These are phyloP conservation scores for Chlamydomonas urium DNA, from an alignment of 139 green algal species.

Conservation along the genomic window DNA sequence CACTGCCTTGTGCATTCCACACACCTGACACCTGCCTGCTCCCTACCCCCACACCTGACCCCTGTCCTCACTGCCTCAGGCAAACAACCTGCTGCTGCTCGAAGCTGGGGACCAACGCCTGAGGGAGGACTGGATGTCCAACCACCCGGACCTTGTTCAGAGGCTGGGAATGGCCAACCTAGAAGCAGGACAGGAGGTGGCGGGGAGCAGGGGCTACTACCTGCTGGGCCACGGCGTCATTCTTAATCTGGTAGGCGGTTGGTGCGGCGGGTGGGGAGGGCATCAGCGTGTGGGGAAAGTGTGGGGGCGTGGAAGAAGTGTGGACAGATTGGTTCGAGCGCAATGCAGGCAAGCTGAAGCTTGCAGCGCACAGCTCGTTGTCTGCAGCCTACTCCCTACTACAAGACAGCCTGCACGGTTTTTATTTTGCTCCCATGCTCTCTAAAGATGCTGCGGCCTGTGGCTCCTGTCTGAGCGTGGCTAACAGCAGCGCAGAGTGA, in stretches of 20 bases:
- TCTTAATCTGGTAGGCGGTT: slow-evolving; percentile 85
- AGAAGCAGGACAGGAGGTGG: slow-evolving; percentile 73
- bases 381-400: too few relatives aligned
- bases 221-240: slow-evolving; percentile 86
- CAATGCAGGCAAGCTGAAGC: neutral
- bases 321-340: neutral
- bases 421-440: neutral
- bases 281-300: neutral
- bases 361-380: too few relatives aligned
- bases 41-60: neutral
- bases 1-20: too few relatives aligned
- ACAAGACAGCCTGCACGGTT: neutral
- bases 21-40: neutral
- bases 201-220: slow-evolving; percentile 93
- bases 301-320: neutral
- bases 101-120: slow-evolving; percentile 40
- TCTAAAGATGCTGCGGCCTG: neutral
- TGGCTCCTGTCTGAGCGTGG: neutral
- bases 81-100: slow-evolving; percentile 77
- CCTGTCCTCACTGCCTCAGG: slow-evolving; percentile 37
- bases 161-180: slow-evolving; percentile 76
- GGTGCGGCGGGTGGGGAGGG: too few relatives aligned
- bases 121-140: slow-evolving; percentile 45
- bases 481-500: neutral
- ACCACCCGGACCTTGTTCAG: slow-evolving; percentile 87